Base-by-base conservation (phyloP, 208 protist species). In the Angomonas ambiguus region DNA sequence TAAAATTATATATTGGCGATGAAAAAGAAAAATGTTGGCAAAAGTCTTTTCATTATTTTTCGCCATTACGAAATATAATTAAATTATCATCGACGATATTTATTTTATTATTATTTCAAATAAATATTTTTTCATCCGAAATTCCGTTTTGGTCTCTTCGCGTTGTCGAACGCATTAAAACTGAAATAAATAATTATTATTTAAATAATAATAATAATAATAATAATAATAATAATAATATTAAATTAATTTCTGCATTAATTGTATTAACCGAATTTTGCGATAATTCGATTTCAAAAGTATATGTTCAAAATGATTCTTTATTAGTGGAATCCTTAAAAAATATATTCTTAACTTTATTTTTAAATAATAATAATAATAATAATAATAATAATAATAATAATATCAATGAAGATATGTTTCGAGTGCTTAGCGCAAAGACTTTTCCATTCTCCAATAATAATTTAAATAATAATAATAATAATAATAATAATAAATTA, bases 1-100 rank as follows among this genome's bases (percentile, higher is more conserved):
- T 42, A 16, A 78, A 78, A 32, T 27, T 48, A 18, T 11, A 48
- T 48, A 18, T 48, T 18, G 38, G 38, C 18, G 38, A 48, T 18
- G 18, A 48, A 11, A 48, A 48, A 11, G 18, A 48, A 48, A 48
- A 20, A 18, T 25, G 13, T 32, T 3, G n/a, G n/a, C n/a, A 25
- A 8, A 4, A 25, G 30, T 25, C 41, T 3, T 27, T 51, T 4
- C 0, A 42, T 30, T 51, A 41, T 10, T 28, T 1, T 32, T 35
- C 30, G 62, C 22, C 41, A 8, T 42, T 33, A 32, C 16, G 16
- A 45, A 45, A 45, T 45, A 45, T 45, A 16, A 45, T 45, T n/a
- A 45, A 45, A 45, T 45, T 45, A 45, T n/a, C 16, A 16, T 45
- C 38, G 16, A 45, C 8, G 16, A n/a, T 45, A 45, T n/a, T 45